phyloP scores from a whole-genome alignment of 2,329 filamentous ascomycete species.

The Endoconidiophora polonica region DNA sequence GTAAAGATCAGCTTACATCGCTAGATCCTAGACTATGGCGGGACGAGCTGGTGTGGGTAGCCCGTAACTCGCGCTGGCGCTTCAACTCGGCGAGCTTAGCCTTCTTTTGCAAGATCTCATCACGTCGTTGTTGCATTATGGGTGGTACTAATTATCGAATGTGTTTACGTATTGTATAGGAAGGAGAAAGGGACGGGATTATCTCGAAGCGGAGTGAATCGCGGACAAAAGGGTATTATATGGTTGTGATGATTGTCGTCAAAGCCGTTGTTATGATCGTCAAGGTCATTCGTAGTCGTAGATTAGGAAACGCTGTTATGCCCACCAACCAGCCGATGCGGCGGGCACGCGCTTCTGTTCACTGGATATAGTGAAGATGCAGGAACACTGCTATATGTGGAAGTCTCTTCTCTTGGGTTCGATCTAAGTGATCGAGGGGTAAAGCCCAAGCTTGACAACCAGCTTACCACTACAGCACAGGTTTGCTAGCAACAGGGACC shows the following conservation, averaged over 20 bases:
- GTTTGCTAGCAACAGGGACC: too few relatives aligned
- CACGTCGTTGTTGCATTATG: slow-evolving; percentile 55
- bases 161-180: not conserved
- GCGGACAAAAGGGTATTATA: not conserved
- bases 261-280: too few relatives aligned
- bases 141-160: not conserved
- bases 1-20: slow-evolving; percentile 43
- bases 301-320: too few relatives aligned
- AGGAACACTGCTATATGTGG: not conserved
- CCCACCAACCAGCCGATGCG: too few relatives aligned
- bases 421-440: too few relatives aligned
- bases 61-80: slow-evolving; percentile 69
- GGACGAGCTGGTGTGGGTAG: slow-evolving; percentile 54
- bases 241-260: not conserved
- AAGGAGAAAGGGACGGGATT: not conserved
- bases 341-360: not conserved
- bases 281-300: too few relatives aligned
- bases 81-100: slow-evolving; percentile 95
- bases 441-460: too few relatives aligned
- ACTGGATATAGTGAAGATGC: not conserved
- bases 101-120: slow-evolving; percentile 93
- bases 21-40: slow-evolving; percentile 49
- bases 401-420: too few relatives aligned
- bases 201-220: not conserved
- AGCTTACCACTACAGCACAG: too few relatives aligned